Base-by-base conservation (phyloP, 2,329 filamentous ascomycete genomes). In the Chaetomium olivaceum region DNA sequence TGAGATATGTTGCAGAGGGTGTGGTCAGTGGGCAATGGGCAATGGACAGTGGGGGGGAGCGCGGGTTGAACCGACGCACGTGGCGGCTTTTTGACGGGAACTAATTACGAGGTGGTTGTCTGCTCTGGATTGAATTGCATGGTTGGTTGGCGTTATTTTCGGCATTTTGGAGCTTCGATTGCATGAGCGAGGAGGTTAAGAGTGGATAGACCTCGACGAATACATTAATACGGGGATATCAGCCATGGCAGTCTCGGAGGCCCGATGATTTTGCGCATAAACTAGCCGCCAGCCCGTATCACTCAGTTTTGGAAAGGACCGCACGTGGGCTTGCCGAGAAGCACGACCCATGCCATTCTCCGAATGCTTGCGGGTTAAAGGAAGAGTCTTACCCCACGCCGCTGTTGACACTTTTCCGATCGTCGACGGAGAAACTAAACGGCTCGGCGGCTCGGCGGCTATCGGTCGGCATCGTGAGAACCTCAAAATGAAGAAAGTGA, bases 91-190 rank as follows among this genome's bases (percentile, higher is more conserved):
- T n/a, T 14, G 39, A 11, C 23, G 57, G 25, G 11, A 14, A 21
- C 21, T 33, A 39, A 39, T 54, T 6, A 23, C n/a, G 39, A 21
- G 16, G 51, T 54, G 14, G 25, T 27, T 14, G 50, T 33, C 16
- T 4, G 33, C 36, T 27, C 4, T 36, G 27, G 46, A 31, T 36
- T 23, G 39, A 36, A 12, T 61, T 63, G 65, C 65, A 67, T 67
- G 25, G 58, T 46, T 51, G 25, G 60, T 55, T 56, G 62, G 65
- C 62, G 65, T 63, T 43, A 43, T 58, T 59, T 39, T 54, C 2
- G 27, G n/a, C 39, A 29, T 51, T 39, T 39, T n/a, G 9, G 14
- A n/a, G 51, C 14, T 36, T 43, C 4, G 19, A 25, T 31, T 55
- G 59, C 59, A 54, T 61, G 33, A 46, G 25, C 58, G 46, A 51